These are phyloP conservation scores for Physaria fendleri DNA, from an alignment of 345 rosid genomes.

Conservation along the genomic window DNA sequence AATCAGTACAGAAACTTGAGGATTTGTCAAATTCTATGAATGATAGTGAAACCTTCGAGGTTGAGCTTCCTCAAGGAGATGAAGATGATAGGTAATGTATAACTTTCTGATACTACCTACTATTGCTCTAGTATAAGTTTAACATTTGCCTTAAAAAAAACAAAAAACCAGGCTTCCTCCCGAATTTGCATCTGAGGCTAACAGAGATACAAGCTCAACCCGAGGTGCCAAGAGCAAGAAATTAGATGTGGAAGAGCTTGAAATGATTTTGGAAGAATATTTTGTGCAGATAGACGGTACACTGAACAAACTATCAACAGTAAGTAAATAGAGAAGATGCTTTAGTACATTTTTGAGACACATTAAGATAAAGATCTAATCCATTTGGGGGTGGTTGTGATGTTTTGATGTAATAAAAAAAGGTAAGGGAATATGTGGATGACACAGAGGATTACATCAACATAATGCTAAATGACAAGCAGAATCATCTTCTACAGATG, in stretches of 20 bases:
- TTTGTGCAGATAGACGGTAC: slow-evolving; percentile 92
- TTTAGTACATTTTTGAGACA: neutral
- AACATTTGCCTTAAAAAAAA: too few relatives aligned
- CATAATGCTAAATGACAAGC: slow-evolving; percentile 95
- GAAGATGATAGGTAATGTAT: slow-evolving; percentile 54
- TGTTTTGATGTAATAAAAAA: slow-evolving; percentile 10
- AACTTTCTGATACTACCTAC: neutral
- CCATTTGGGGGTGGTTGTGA: too few relatives aligned
- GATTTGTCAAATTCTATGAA: slow-evolving; percentile 49
- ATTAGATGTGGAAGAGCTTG: slow-evolving; percentile 86
- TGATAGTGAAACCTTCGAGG: slow-evolving; percentile 46
- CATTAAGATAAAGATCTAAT: neutral
- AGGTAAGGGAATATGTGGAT: slow-evolving; percentile 94
- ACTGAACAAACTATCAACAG: slow-evolving; percentile 85
- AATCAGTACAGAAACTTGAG: slow-evolving; percentile 58
- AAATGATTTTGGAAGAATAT: slow-evolving; percentile 97
- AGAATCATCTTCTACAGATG: slow-evolving; percentile 92
- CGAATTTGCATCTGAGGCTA: too few relatives aligned
- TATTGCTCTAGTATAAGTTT: neutral
- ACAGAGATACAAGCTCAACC: slow-evolving; percentile 47
- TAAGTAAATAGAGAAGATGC: slow-evolving; percentile 26
- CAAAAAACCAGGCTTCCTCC: too few relatives aligned
- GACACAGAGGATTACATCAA: slow-evolving; percentile 96
- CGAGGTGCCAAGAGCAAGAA: slow-evolving; percentile 58
- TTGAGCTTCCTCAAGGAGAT: slow-evolving; percentile 44